Conservation (phyloP, 2,329 filamentous ascomycete genomes). For the Botrytis aclada region DNA sequence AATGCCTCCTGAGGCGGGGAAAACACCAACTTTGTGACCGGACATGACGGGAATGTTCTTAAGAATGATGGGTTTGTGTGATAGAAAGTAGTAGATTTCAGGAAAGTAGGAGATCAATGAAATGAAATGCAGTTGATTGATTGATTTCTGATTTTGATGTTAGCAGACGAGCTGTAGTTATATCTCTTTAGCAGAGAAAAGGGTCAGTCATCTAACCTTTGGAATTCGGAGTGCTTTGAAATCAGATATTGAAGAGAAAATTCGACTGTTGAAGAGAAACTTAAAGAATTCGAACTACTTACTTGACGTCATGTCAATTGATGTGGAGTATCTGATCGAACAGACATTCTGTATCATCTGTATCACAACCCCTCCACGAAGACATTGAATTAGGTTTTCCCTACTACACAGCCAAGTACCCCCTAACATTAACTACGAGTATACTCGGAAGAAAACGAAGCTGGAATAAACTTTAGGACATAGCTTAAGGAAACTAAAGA, state of each 20-base stretch:
- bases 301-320: neutral
- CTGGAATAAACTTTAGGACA: neutral
- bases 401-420: neutral
- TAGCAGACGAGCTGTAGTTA: neutral
- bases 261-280: neutral
- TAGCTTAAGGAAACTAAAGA: neutral
- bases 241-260: neutral
- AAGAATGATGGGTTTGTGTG: neutral
- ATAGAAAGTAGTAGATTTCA: neutral
- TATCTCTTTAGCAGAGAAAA: neutral
- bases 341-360: neutral
- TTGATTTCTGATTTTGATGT: neutral
- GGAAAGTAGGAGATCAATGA: neutral
- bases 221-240: neutral
- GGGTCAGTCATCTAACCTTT: neutral
- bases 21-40: neutral
- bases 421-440: no score
- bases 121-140: neutral
- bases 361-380: neutral
- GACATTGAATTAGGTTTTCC: neutral
- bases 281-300: neutral
- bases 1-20: neutral
- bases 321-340: neutral
- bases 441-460: neutral
- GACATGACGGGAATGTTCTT: neutral